phyloP scores from a whole-genome alignment of 1,139 yeast species.

The Lizanozyma gosingica region DNA sequence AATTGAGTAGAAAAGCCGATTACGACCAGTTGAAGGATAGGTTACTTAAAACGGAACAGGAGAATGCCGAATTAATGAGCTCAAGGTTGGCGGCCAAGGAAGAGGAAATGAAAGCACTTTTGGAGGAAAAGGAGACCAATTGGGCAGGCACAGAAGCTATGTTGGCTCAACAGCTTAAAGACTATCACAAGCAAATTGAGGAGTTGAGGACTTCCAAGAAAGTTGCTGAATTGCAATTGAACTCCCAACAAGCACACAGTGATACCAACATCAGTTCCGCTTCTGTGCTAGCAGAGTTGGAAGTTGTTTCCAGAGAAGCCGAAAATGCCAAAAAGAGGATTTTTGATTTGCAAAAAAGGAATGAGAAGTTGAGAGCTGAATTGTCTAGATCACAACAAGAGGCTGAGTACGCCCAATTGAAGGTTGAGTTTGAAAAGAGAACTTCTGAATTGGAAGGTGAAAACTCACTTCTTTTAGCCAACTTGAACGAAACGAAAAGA shows the following conservation, averaged over 20 bases:
- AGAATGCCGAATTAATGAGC: slow-evolving; percentile 42
- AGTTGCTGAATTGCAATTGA: slow-evolving; percentile 42
- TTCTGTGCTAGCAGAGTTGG: slow-evolving; percentile 38
- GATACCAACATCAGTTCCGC: slow-evolving; percentile 3
- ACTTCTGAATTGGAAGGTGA: slow-evolving; percentile 56
- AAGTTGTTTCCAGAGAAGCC: slow-evolving; percentile 62
- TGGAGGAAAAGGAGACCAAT: slow-evolving; percentile 56
- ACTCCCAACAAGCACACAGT: slow-evolving; percentile 24
- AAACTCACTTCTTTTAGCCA: slow-evolving; percentile 55
- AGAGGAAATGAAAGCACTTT: slow-evolving; percentile 47
- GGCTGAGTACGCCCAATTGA: slow-evolving; percentile 21
- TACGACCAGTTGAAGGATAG: slow-evolving; percentile 67
- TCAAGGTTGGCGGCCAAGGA: slow-evolving; percentile 47
- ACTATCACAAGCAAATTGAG: slow-evolving; percentile 40
- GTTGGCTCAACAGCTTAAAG: slow-evolving; percentile 32
- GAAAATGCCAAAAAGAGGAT: slow-evolving; percentile 64
- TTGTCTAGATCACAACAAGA: slow-evolving; percentile 46
- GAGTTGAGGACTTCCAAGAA: slow-evolving; percentile 50
- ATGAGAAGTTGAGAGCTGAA: slow-evolving; percentile 63
- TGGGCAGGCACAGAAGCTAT: slow-evolving; percentile 48
- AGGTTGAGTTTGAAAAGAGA: slow-evolving; percentile 30
- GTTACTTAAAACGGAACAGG: slow-evolving; percentile 49
- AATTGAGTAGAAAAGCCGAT: slow-evolving; percentile 61
- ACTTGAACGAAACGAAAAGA: slow-evolving; percentile 44
- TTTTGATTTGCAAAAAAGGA: slow-evolving; percentile 66